Base-by-base conservation (phyloP, 2,329 filamentous ascomycete genomes). In the Colletotrichum truncatum region DNA sequence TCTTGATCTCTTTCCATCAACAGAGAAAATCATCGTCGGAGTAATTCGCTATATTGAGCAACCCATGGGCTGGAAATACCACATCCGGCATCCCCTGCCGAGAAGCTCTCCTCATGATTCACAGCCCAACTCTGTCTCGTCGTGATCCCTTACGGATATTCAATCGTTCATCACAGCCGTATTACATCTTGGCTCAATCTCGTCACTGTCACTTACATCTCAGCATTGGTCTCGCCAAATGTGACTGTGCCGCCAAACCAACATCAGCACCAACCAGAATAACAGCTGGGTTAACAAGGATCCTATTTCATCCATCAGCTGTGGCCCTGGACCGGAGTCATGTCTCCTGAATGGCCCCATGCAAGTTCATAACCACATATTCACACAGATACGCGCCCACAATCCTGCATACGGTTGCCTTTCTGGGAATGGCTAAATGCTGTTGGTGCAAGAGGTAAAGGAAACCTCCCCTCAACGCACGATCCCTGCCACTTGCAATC, bases 341-440 rank as follows among this genome's bases (percentile, higher is more conserved):
- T 57, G 51, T 30, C 59, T 39, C 16, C 39, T 36, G 49, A 18
- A 55, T 56, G 28, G 38, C 49, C 14, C 53, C 56, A 43, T 53
- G 56, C 21, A 34, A 25, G 23, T 16, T 18, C 28, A 34, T n/a
- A 16, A 18, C 36, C 16, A n/a, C 45, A 49, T 32, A 30, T 32
- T 30, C 26, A 49, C n/a, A 32, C 26, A 30, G 45, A 49, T 45
- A 45, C 18, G n/a, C 1, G 8, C 26, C 11, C 16, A 5, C 14
- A n/a, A 23, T 14, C 18, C 25, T 55, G 23, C n/a, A 14, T 32
- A n/a, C 12, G 11, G 58, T 38, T 32, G 48, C 48, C 25, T 26
- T 16, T 30, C 12, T 18, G 26, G 16, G 26, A 23, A 21, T 51
- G 28, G 6, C 30, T 18, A 25, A 11, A 6, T 23, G 28, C 2